A percentile compares a stretch with the other conserved stretches of the same genome.
phyloP scores from a whole-genome alignment of 1,284 basidiomycete species.

The Sporisorium iseilematis-ciliati region DNA sequence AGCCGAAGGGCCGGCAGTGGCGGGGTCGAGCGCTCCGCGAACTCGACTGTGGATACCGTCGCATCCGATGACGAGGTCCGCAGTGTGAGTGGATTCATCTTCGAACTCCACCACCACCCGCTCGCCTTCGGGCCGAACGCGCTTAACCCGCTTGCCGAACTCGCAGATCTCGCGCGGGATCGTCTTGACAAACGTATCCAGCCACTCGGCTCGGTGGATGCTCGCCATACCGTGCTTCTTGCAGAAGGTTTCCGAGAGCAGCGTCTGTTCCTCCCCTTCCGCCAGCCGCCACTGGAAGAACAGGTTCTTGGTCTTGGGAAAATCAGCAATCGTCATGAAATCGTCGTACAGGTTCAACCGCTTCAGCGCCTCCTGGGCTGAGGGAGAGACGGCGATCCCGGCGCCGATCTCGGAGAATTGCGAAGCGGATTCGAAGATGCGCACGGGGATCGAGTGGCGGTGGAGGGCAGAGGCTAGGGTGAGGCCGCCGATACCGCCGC shows the following conservation, averaged over 20 bases:
- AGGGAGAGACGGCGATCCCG: slow-evolving; percentile 38
- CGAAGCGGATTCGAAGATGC: slow-evolving; percentile 47
- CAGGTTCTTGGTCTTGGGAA: slow-evolving; percentile 43
- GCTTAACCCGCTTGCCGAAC: slow-evolving; percentile 47
- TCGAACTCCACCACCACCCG: slow-evolving; percentile 37
- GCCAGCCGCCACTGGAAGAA: slow-evolving; percentile 57
- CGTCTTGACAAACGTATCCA: slow-evolving; percentile 42
- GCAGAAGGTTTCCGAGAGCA: slow-evolving; percentile 44
- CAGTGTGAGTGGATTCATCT: slow-evolving; percentile 36
- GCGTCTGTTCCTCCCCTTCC: slow-evolving; percentile 22
- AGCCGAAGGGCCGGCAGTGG: slow-evolving; percentile 28
- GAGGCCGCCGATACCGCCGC: slow-evolving; percentile 56
- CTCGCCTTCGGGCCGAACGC: slow-evolving; percentile 8
- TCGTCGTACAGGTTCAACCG: slow-evolving; percentile 36
- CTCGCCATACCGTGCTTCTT: slow-evolving; percentile 48
- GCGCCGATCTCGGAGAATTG: slow-evolving; percentile 52
- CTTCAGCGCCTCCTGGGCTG: slow-evolving; percentile 35
- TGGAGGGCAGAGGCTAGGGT: slow-evolving; percentile 47
- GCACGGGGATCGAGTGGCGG: slow-evolving; percentile 25
- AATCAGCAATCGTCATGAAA: slow-evolving; percentile 43
- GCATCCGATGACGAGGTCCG: slow-evolving; percentile 64
- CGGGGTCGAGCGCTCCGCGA: slow-evolving; percentile 48
- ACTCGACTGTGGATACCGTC: slow-evolving; percentile 67
- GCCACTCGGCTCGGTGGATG: slow-evolving; percentile 51
- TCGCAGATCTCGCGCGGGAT: slow-evolving; percentile 31